These are phyloP conservation scores for Colletotrichum shisoi DNA, from an alignment of 2,329 filamentous ascomycete species.

Conservation along the genomic window DNA sequence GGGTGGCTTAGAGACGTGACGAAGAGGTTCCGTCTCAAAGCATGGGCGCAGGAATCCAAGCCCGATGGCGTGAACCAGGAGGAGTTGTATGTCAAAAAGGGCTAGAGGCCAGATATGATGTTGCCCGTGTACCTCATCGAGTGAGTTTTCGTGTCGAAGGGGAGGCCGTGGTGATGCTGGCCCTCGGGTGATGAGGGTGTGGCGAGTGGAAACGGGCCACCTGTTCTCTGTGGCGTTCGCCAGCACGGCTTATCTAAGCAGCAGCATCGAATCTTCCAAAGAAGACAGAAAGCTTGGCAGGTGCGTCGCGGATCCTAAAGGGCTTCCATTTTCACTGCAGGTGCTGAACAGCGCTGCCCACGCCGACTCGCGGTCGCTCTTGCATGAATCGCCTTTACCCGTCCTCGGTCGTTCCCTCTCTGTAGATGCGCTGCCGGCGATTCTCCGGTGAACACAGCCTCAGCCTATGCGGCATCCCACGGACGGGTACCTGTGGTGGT, in stretches of 20 bases:
- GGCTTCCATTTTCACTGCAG: too few relatives aligned
- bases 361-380: constrained; percentile 7
- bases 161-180: constrained; percentile 10
- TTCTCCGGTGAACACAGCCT: neutral
- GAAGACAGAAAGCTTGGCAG: constrained; percentile 13
- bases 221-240: constrained; percentile 22
- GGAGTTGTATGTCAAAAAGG: neutral
- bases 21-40: constrained; percentile 7
- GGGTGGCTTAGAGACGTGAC: constrained; percentile 11
- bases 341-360: neutral
- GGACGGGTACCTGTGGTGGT: neutral
- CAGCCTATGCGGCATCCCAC: neutral
- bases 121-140: neutral
- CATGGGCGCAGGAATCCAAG: neutral
- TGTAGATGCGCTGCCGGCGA: neutral
- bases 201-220: constrained; percentile 26
- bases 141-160: constrained; percentile 1
- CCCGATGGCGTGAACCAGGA: neutral
- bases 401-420: neutral
- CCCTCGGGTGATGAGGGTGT: constrained; percentile 7
- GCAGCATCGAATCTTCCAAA: constrained; percentile 5
- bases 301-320: constrained; percentile 6
- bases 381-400: neutral
- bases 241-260: constrained; percentile 6
- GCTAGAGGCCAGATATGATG: constrained; percentile 20